A percentile compares a stretch with the other conserved stretches of the same genome.
Evolutionary conservation across 2,329 filamentous ascomycete genomes (phyloP).

Genomic region (Epichloe amarillans): DNA sequence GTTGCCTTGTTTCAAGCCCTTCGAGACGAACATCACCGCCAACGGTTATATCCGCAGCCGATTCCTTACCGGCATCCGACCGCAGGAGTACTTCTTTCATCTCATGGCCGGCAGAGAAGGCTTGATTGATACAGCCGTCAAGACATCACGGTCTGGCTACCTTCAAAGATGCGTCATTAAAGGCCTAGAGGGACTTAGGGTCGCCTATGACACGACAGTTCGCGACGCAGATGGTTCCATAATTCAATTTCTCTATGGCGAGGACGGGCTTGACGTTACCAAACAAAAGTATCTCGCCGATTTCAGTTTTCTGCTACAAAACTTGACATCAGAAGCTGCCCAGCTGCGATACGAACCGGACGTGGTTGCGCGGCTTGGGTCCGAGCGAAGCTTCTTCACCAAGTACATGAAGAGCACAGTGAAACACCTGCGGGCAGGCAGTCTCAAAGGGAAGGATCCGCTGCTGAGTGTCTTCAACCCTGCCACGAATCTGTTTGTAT

Average conservation of each 20-base stretch:
- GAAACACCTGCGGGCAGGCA: conserved; percentile 51
- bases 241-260: conserved; percentile 91
- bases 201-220: conserved; percentile 88
- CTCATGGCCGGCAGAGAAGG: conserved; percentile 98
- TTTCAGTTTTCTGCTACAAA: conserved; percentile 81
- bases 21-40: conserved; percentile 76
- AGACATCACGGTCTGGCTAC: conserved; percentile 94
- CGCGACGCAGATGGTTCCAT: conserved; percentile 87
- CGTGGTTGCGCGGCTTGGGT: conserved; percentile 30
- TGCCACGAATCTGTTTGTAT: conserved; percentile 67
- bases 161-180: conserved; percentile 95
- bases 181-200: conserved; percentile 88
- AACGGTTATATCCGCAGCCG: conserved; percentile 90
- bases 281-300: conserved; percentile 87
- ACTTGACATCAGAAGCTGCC: conserved; percentile 67
- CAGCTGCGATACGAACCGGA: conserved; percentile 55
- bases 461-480: conserved; percentile 61
- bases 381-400: conserved; percentile 47
- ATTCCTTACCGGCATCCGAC: conserved; percentile 94
- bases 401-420: conserved; percentile 72
- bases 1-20: conserved; percentile 83
- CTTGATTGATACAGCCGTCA: conserved; percentile 96
- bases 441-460: conserved; percentile 55
- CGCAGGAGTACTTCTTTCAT: conserved; percentile 98
- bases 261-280: conserved; percentile 87